Evolutionary conservation across 2,329 filamentous ascomycete genomes (phyloP).

Genomic region (Beauveria rudraprayagi): DNA sequence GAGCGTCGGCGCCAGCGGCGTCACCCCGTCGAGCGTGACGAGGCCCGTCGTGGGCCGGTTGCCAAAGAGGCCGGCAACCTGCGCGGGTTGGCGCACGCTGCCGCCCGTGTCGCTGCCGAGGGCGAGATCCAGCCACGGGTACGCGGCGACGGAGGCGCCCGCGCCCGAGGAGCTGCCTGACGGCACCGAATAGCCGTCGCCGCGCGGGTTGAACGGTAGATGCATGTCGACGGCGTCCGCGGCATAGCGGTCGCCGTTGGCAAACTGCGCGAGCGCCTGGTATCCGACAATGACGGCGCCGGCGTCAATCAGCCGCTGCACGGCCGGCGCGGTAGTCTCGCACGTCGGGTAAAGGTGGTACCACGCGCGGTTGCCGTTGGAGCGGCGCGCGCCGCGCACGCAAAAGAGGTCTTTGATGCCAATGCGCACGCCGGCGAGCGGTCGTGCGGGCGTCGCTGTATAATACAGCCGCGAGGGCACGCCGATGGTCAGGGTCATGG

Average conservation of each 20-base stretch:
- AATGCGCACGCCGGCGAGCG: conserved; percentile 39
- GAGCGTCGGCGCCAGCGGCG: conserved; percentile 11
- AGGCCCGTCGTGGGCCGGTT: conserved; percentile 12
- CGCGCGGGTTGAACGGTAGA: conserved; percentile 18
- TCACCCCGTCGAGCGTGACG: conserved; percentile 11
- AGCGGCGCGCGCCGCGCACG: conserved; percentile 41
- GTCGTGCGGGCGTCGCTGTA: conserved; percentile 42
- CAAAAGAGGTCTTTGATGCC: conserved; percentile 47
- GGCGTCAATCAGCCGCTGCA: conserved; percentile 48
- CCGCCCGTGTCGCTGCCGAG: conserved; percentile 18
- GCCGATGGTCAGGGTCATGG: conserved; percentile 25
- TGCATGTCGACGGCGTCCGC: conserved; percentile 29
- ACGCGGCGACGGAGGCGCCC: conserved; percentile 17
- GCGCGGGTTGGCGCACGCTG: conserved; percentile 13
- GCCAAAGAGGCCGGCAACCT: conserved; percentile 12
- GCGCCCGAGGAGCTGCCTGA: conserved; percentile 16
- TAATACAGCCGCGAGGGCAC: conserved; percentile 56
- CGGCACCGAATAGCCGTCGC: conserved; percentile 18
- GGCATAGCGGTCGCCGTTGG: conserved; percentile 30
- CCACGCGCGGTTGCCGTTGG: conserved; percentile 47
- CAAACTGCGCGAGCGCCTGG: conserved; percentile 34
- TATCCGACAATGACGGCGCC: conserved; percentile 42
- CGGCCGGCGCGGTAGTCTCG: conserved; percentile 36
- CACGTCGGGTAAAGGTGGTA: conserved; percentile 41
- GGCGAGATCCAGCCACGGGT: conserved; percentile 19